Evolutionary conservation across 2,329 filamentous ascomycete species (phyloP).

Genomic region (Aspergillus fischeri): DNA sequence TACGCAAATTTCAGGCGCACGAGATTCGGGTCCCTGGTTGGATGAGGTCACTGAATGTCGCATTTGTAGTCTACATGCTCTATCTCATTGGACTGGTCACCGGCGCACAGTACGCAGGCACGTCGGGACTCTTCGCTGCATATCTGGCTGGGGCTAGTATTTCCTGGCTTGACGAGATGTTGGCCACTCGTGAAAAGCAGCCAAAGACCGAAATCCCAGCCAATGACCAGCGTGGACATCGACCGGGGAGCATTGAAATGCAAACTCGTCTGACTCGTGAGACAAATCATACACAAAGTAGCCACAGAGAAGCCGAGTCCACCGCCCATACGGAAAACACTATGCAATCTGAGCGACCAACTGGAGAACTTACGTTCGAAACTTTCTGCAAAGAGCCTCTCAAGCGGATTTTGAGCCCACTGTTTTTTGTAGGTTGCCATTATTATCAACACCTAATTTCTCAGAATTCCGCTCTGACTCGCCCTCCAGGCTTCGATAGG

Average conservation of each 20-base stretch:
- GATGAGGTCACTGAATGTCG: constrained; percentile 16
- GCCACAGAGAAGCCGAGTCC: not conserved
- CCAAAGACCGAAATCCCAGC: not conserved
- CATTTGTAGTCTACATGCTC: constrained; percentile 41
- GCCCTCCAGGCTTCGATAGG: constrained; percentile 56
- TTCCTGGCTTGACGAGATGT: constrained; percentile 47
- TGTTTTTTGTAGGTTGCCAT: constrained; percentile 62
- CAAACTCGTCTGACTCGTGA: not conserved
- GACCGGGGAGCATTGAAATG: not conserved
- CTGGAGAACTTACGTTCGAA: constrained; percentile 37
- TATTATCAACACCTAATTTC: not conserved
- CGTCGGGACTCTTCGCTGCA: constrained; percentile 54
- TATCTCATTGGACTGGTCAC: constrained; percentile 46
- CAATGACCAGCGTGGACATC: not conserved
- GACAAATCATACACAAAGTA: not conserved
- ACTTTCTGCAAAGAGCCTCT: constrained; percentile 45
- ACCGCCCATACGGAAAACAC: not conserved
- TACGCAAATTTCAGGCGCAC: constrained; percentile 4
- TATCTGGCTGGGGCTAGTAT: constrained; percentile 53
- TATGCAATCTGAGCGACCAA: constrained; percentile 6
- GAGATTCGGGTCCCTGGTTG: constrained; percentile 8
- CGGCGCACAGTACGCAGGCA: constrained; percentile 51
- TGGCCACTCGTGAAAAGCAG: not conserved
- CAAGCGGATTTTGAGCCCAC: constrained; percentile 58
- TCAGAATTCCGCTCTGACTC: not conserved